Base-by-base conservation (phyloP, 2,329 filamentous ascomycete species). In the Xylaria multiplex region DNA sequence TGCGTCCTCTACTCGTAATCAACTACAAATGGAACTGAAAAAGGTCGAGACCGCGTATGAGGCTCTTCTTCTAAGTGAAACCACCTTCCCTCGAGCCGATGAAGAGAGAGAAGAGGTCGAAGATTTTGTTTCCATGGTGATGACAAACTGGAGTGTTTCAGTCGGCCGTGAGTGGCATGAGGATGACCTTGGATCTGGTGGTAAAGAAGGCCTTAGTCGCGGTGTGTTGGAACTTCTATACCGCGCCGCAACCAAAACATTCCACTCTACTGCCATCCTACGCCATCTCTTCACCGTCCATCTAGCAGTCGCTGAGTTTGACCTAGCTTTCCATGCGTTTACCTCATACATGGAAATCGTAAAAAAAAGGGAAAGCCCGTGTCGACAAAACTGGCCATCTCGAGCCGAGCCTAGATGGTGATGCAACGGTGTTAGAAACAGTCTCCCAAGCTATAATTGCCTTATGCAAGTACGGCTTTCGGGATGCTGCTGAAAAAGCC, bases 311-410 rank as follows among this genome's bases (percentile, higher is more conserved):
- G 93, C 93, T 8, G 95, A 99, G 72, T 98, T 97, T 71, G 93
- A 97, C 62, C 82, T 98, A 55, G 94, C 94, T 1, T 90, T 97
- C 77, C 93, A 93, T 75, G 92, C 96, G 0, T 92, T 97, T 69
- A 91, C 97, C 77, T 94, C 94, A 0, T 99, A 98, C 77, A 83
- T 97, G 43, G 92, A 96, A 61, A 92, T 99, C 69, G 88, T 97
- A n/a, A 62, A 91, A 90, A 68, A 91, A 91, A 75, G 93, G 91
- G 63, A 97, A 95, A 79, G 92, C 93, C 22, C 87, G 94, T 46
- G 89, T 93, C 2, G 89, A 92, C 72, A 96, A 97, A 79, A 89
- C 88, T 1, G 90, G 92, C 2, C 87, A 93, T 70, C 76, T 80
- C 6, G 91, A 95, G 72, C 83, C 85, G 19, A 88, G 87, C 56